Evolutionary conservation across 805 yeast species (phyloP).

Genomic region (Ogataea pini): DNA sequence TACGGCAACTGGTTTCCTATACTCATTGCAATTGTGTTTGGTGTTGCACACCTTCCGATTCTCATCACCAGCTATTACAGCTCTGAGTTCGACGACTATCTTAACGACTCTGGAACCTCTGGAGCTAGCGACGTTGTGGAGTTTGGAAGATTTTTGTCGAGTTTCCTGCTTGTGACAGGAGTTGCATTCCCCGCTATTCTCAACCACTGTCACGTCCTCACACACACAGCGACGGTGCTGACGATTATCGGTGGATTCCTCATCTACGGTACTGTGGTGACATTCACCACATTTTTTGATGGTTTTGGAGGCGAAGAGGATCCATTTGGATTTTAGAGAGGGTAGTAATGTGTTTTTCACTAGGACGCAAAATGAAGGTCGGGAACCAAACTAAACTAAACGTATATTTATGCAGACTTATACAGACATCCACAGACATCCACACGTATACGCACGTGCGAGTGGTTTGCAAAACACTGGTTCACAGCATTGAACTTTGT

Average conservation of each 20-base stretch:
- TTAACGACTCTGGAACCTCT: constrained; percentile 53
- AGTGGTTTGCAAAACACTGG: neutral
- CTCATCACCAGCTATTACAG: constrained; percentile 51
- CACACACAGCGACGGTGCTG: constrained; percentile 70
- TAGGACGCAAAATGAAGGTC: too few relatives aligned
- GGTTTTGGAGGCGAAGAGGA: constrained; percentile 46
- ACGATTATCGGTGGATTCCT: constrained; percentile 82
- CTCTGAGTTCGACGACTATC: constrained; percentile 54
- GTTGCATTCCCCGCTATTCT: constrained; percentile 71
- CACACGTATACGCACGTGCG: neutral
- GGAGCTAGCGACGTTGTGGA: constrained; percentile 55
- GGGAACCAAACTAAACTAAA: too few relatives aligned
- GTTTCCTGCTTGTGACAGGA: constrained; percentile 75
- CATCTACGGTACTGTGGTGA: constrained; percentile 79
- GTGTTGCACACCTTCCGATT: constrained; percentile 73
- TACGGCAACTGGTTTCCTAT: constrained; percentile 92
- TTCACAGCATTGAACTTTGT: neutral
- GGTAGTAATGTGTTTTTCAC: too few relatives aligned
- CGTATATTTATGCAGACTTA: neutral
- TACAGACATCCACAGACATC: neutral
- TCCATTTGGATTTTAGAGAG: constrained; percentile 29
- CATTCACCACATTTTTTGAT: constrained; percentile 78
- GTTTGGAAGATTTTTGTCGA: constrained; percentile 76
- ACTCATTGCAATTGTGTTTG: constrained; percentile 61
- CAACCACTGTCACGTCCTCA: constrained; percentile 72